These are phyloP conservation scores for Ensete glaucum DNA, from an alignment of 176 grass and related monocot genomes.

Conservation along the genomic window DNA sequence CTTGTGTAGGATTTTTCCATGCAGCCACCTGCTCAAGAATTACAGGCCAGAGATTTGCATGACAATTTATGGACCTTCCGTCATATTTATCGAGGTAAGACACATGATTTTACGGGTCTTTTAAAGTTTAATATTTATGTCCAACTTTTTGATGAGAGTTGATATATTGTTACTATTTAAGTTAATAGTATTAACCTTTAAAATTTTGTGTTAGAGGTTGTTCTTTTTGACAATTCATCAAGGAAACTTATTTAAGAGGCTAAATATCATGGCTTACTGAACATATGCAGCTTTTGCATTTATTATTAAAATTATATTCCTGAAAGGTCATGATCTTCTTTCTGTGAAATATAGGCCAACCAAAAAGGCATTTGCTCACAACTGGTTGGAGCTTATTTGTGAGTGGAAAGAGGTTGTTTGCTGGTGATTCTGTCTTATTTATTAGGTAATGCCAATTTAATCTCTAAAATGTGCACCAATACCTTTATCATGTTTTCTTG, in stretches of 20 bases:
- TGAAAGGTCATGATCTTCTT: constrained; percentile 17
- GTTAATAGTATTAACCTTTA: background rate
- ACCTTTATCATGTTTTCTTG: background rate
- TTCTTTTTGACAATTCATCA: background rate
- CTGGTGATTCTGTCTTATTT: constrained; percentile 98
- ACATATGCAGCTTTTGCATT: background rate
- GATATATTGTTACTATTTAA: too few relatives aligned
- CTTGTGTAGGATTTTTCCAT: constrained; percentile 71
- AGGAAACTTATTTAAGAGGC: background rate
- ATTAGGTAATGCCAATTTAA: constrained; percentile 49
- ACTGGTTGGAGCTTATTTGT: constrained; percentile 98
- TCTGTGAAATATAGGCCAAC: constrained; percentile 61
- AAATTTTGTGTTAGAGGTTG: background rate
- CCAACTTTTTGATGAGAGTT: background rate
- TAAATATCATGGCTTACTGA: background rate
- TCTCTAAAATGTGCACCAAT: background rate
- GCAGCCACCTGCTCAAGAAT: constrained; percentile 92
- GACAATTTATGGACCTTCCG: constrained; percentile 89
- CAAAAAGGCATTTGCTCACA: constrained; percentile 90
- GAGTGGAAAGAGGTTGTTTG: constrained; percentile 86
- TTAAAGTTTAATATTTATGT: background rate
- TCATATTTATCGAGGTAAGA: constrained; percentile 89
- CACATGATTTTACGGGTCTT: background rate
- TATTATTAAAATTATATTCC: constrained; percentile 7
- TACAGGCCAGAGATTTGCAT: constrained; percentile 92